phyloP scores from a whole-genome alignment of 1,284 basidiomycete genomes.

The Cryptococcus neoformans region DNA sequence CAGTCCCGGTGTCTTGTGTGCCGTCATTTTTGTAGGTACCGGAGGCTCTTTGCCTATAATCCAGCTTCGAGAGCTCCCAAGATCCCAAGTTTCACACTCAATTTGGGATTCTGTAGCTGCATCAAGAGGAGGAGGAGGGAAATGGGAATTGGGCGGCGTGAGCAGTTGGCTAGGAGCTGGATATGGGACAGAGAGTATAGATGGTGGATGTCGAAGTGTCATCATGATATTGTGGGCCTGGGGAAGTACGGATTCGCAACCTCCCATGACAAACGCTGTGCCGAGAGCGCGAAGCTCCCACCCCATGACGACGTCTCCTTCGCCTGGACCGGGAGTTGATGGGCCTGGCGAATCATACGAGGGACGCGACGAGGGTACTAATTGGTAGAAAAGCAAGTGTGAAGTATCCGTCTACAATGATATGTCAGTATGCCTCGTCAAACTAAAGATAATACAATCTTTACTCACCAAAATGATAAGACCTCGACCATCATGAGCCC shows the following conservation, averaged over 20 bases:
- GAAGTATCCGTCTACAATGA: slow-evolving; percentile 64
- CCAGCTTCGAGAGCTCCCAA: slow-evolving; percentile 29
- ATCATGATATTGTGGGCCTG: slow-evolving; percentile 37
- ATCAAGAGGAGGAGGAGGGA: slow-evolving; percentile 42
- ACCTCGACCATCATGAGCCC: slow-evolving; percentile 73
- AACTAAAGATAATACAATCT: not conserved
- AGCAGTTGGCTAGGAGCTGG: slow-evolving; percentile 35
- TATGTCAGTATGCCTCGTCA: not conserved
- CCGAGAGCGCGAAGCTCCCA: slow-evolving; percentile 66
- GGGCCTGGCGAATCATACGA: slow-evolving; percentile 32
- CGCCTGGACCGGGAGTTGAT: slow-evolving; percentile 69
- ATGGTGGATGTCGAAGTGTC: slow-evolving; percentile 36
- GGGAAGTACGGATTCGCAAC: slow-evolving; percentile 24
- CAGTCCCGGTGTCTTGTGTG: slow-evolving; percentile 23
- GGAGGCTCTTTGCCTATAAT: slow-evolving; percentile 16
- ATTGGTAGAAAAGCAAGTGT: slow-evolving; percentile 69
- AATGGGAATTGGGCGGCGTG: slow-evolving; percentile 28
- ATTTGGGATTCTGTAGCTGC: slow-evolving; percentile 40
- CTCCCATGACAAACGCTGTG: slow-evolving; percentile 35
- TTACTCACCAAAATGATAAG: slow-evolving; percentile 70
- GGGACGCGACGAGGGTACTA: slow-evolving; percentile 59
- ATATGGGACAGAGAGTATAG: slow-evolving; percentile 35
- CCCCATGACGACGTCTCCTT: slow-evolving; percentile 77
- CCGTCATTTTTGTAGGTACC: slow-evolving; percentile 16
- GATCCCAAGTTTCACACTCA: slow-evolving; percentile 43